Evolutionary conservation across 305 asterid species (phyloP), one percentile per base, ranked within the genome.

Genomic region (Fraxinus angustifolia): DNA sequence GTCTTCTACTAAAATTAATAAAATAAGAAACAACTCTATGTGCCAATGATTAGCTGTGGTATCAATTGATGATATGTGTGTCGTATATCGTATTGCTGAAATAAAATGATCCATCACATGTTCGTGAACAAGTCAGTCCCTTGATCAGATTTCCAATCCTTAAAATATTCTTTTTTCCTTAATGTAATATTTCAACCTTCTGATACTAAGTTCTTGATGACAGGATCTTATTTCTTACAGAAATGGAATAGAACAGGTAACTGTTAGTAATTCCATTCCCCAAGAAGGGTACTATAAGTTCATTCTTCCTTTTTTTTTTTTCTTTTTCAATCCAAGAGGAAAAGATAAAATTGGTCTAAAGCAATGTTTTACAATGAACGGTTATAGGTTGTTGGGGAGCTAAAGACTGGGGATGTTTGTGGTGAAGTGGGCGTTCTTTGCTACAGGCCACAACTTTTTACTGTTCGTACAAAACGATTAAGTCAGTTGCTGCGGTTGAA

Each of bases 381-480:
- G 77, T 62, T 81, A 68, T 81, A 90, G 95, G 79, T 83, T 21
- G 86, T 91, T 75, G 88, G 91, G 40, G 93, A 90, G 78, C 78
- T 88, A 83, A 92, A 86, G 84, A 81, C 88, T 0, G 97, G 94
- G 10, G 93, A 83, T 26, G 88, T 90, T 75, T 91, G 91, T 82
- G 98, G 97, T 8, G 98, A 92, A 83, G 77, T 92, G 48, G 96
- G 95, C 11, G 94, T 90, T 72, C 94, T 94, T 67, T 92, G 98
- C 91, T 94, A 90, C 68, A 83, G 93, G 86, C 97, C 98, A 10
- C 96, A 91, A 71, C 88, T 88, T n/a, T 89, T 91, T 75, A 92
- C 93, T 3, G 91, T 90, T 31, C 93, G 93, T 19, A 90, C 96
- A 1, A 94, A 90, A 85, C 89, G 93, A 80, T 75, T 90, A 86